Evolutionary conservation across 208 protist species (phyloP).

Genomic region (Strigomonas galati): DNA sequence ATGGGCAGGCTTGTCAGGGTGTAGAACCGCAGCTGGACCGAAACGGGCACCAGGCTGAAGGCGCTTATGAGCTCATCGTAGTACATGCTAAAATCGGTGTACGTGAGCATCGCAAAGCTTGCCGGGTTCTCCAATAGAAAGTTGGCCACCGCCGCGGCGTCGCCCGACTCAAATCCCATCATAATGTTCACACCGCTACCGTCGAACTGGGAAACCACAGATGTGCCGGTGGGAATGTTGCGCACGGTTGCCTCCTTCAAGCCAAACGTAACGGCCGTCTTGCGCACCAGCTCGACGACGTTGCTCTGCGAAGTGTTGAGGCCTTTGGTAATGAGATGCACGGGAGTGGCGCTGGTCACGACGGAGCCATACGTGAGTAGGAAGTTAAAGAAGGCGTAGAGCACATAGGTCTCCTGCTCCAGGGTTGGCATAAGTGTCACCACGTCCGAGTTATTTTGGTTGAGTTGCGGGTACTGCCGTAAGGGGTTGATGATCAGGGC

Average conservation of each 20-base stretch:
- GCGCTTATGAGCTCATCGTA: slow-evolving; percentile 19
- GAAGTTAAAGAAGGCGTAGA: slow-evolving; percentile 19
- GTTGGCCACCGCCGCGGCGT: background rate
- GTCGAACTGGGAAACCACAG: slow-evolving; percentile 3
- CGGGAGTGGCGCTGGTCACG: background rate
- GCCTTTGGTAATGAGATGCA: slow-evolving; percentile 15
- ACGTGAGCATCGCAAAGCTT: slow-evolving; percentile 25
- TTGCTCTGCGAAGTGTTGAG: background rate
- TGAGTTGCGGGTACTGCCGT: slow-evolving; percentile 7
- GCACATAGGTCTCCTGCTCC: slow-evolving; percentile 51
- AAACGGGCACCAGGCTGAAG: slow-evolving; percentile 12
- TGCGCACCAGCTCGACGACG: background rate
- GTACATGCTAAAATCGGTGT: slow-evolving; percentile 31
- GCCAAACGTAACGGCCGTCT: slow-evolving; percentile 14
- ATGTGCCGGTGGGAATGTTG: background rate
- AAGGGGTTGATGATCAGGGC: slow-evolving; percentile 28
- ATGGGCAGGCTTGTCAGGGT: slow-evolving; percentile 41
- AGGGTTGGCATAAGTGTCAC: slow-evolving; percentile 36
- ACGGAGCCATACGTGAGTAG: background rate
- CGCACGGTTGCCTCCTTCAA: slow-evolving; percentile 1
- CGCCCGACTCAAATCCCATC: slow-evolving; percentile 16
- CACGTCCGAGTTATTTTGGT: slow-evolving; percentile 13
- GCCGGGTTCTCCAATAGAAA: slow-evolving; percentile 8
- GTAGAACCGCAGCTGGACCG: slow-evolving; percentile 25
- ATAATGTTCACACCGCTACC: slow-evolving; percentile 16